Evolutionary conservation across 2,329 filamentous ascomycete species (phyloP), one percentile per base, ranked within the genome.

Genomic region (Camptophora hylomeconis): DNA sequence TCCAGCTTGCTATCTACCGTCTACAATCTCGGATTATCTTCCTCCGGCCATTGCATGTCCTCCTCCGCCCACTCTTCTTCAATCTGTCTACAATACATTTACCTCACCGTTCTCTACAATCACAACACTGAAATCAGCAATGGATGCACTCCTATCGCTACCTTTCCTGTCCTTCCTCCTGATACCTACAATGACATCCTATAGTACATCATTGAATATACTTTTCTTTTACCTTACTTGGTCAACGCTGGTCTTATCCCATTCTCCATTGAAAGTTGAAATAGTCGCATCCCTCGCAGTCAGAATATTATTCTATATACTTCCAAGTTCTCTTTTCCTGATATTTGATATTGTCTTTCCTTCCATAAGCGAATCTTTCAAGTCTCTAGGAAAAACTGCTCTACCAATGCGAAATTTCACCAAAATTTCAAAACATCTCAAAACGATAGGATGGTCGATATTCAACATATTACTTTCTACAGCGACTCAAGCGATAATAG

Each of bases 191-290:
- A 51, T 73, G 33, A 67, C 71, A 5, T 77, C 79, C 5, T 84
- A 78, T 60, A 76, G 63, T 22, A 87, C 83, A 2, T 84, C 76
- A 1, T 62, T 92, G 39, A 93, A 89, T 52, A 58, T 92, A 14
- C 60, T 92, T 38, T 86, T 92, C 61, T 89, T 93, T 55, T 87
- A 84, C 52, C 69, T 92, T 59, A 87, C 81, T 43, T 93, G 84
- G 84, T 73, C 74, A 5, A 87, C 81, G 0, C 66, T 94, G 17
- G 72, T 92, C 20, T 61, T 87, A 3, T 79, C 78, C 5, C 79
- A 92, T 45, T 65, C 76, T 1, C 74, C 80, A 0, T 60, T 89
- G 10, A 69, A 72, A 34, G 71, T 93, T 33, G 82, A 92, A 51
- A 51, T 89, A 1, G 60, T 80, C 29, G 80, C 75, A 31, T 75